A percentile compares a stretch with the other conserved stretches of the same genome.
These are phyloP conservation scores for Evansstolkia leycettana DNA, from an alignment of 495 filamentous ascomycete species.

Conservation along the genomic window DNA sequence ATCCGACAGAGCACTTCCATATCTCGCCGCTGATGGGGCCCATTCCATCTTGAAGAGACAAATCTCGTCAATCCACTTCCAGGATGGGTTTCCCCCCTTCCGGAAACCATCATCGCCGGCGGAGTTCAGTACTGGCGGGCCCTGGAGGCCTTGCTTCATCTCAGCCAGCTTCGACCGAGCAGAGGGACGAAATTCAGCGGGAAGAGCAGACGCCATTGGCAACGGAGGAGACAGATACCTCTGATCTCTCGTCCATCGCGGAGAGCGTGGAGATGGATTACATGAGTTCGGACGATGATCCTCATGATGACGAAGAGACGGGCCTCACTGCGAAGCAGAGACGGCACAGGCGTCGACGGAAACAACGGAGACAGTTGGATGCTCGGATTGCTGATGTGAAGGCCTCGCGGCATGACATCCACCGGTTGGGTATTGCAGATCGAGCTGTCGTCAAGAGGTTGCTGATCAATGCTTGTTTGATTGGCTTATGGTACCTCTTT, in stretches of 20 bases:
- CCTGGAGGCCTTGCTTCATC: constrained; percentile 21
- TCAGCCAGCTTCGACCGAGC: constrained; percentile 31
- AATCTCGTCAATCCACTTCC: constrained; percentile 1
- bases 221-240: constrained; percentile 30
- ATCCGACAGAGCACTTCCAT: too few species aligned
- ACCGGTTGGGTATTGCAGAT: constrained; percentile 35
- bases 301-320: constrained; percentile 84
- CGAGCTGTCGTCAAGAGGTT: constrained; percentile 54
- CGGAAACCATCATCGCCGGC: constrained; percentile 42
- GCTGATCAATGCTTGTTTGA: constrained; percentile 61
- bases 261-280: constrained; percentile 47
- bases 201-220: constrained; percentile 24
- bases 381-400: constrained; percentile 52
- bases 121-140: constrained; percentile 44
- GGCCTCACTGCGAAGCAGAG: constrained; percentile 65
- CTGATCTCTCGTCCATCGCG: constrained; percentile 35
- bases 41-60: too few species aligned
- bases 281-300: constrained; percentile 52
- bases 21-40: too few species aligned
- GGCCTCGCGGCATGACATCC: constrained; percentile 26
- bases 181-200: constrained; percentile 30
- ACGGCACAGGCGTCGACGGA: constrained; percentile 49
- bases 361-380: constrained; percentile 58
- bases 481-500: constrained; percentile 87
- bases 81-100: constrained; percentile 22